Evolutionary conservation across 2,329 filamentous ascomycete species (phyloP), one percentile per base, ranked within the genome.

Genomic region (Fusarium dlaminii): DNA sequence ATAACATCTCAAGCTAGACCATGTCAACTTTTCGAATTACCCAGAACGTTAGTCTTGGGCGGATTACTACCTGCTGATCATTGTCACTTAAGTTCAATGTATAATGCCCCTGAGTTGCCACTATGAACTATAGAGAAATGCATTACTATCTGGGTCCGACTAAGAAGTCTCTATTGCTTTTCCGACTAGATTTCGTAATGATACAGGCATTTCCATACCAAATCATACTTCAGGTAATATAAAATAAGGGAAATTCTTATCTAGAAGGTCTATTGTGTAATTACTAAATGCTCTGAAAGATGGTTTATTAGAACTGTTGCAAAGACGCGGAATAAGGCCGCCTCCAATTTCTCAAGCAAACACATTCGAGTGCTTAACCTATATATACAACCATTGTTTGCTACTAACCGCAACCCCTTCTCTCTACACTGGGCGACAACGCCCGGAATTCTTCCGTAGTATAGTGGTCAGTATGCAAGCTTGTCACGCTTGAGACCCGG

Each of bases 391-490:
- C 27, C 5, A 24, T 12, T 32, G 12, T 17, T 12, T 24, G 8
- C 10, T 22, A 8, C 5, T 24, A 3, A 48, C 9, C 32, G 48
- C 8, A 29, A 30, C 24, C 20, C 32, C 40, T 34, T 7, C 11
- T 20, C 55, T 29, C 32, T 58, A 58, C 55, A 58, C n/a, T 45
- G 24, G 42, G 40, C 24, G 29, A 46, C 3, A 43, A 57, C 37
- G 54, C 27, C 40, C 42, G 39, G 40, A n/a, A 46, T 27, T 57
- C 42, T 58, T 58, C 55, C 42, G 56, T 51, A 59, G 56, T 59
- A 59, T 59, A 59, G 56, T 59, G 42, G 42, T 59, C 32, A 59
- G 56, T 59, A 59, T 59, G 42, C 56, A 59, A 59, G 56, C 56
- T 59, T 59, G 42, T 59, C 56, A 59, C 56, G 56, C 56, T 59